phyloP scores from a whole-genome alignment of 2,329 filamentous ascomycete species.

The Penicillium sp. region DNA sequence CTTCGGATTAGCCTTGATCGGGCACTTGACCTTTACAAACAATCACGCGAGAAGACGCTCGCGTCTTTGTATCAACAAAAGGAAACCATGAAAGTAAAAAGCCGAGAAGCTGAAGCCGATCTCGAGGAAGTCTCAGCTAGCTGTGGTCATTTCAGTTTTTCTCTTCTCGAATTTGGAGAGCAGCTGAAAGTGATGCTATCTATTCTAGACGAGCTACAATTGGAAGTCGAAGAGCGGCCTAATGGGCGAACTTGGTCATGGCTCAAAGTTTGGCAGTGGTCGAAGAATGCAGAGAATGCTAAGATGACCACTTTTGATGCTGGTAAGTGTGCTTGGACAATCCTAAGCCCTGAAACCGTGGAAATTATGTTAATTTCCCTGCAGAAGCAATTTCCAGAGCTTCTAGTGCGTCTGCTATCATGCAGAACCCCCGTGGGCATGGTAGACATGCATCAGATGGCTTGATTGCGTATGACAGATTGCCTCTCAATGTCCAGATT shows the following conservation, averaged over 20 bases:
- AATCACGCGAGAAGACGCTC: constrained; percentile 72
- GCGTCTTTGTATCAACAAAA: constrained; percentile 77
- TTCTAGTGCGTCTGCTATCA: neutral
- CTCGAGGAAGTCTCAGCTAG: constrained; percentile 97
- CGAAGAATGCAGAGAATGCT: constrained; percentile 12
- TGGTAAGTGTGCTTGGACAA: constrained; percentile 17
- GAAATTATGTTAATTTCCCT: neutral
- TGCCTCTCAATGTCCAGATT: constrained; percentile 6
- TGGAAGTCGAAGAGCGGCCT: constrained; percentile 61
- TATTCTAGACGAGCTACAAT: constrained; percentile 79
- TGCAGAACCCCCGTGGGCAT: neutral
- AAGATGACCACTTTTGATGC: constrained; percentile 28
- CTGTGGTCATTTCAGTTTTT: constrained; percentile 94
- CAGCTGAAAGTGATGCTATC: constrained; percentile 82
- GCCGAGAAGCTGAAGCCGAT: constrained; percentile 79
- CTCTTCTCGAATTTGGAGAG: constrained; percentile 83
- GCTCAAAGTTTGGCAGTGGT: constrained; percentile 71
- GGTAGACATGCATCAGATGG: constrained; percentile 8
- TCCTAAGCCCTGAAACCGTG: too few species aligned
- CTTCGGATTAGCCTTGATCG: constrained; percentile 77
- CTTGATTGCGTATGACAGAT: constrained; percentile 9
- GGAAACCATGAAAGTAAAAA: constrained; percentile 63
- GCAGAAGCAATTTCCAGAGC: neutral
- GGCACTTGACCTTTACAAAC: constrained; percentile 75
- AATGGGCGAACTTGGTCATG: constrained; percentile 74